These are phyloP conservation scores for Sugiyamaella marilandica DNA, from an alignment of 805 yeast genomes.

Conservation along the genomic window DNA sequence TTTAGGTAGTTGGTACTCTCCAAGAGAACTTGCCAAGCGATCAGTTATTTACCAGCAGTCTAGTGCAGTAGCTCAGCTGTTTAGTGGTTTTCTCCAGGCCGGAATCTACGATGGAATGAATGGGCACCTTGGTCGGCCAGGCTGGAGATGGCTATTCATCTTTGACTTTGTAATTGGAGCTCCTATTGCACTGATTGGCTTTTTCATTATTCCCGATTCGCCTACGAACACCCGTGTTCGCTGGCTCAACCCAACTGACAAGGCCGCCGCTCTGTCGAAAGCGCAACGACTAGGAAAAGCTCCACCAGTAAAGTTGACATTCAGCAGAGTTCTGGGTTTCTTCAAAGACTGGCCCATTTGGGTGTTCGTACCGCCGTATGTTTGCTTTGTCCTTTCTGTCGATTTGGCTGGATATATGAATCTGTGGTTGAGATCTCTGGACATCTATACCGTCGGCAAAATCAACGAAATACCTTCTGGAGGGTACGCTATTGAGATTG, in stretches of 20 bases:
- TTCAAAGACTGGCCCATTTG: constrained; percentile 5
- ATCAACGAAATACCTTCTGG: constrained; percentile 13
- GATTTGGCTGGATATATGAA: constrained; percentile 23
- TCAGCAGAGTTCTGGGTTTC: neutral
- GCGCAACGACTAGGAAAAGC: constrained; percentile 6
- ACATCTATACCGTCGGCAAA: constrained; percentile 24
- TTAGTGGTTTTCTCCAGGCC: constrained; percentile 53
- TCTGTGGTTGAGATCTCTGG: constrained; percentile 43
- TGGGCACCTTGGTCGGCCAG: constrained; percentile 39
- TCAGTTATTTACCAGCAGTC: constrained; percentile 20
- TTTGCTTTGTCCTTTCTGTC: constrained; percentile 5
- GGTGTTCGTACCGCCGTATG: constrained; percentile 4
- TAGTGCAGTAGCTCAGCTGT: constrained; percentile 25
- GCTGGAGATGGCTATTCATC: constrained; percentile 62
- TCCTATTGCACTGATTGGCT: constrained; percentile 37
- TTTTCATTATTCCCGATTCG: constrained; percentile 49
- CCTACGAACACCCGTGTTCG: constrained; percentile 32
- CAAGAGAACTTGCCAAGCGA: constrained; percentile 26
- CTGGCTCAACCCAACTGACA: constrained; percentile 28
- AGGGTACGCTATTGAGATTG: constrained; percentile 13
- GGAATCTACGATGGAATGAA: constrained; percentile 44
- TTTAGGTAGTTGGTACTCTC: constrained; percentile 30
- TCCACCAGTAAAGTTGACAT: constrained; percentile 4
- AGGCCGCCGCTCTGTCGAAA: constrained; percentile 21
- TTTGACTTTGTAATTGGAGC: constrained; percentile 51